Evolutionary conservation across 768 basidiomycete species (phyloP).

Genomic region (Auricularia sp.): DNA sequence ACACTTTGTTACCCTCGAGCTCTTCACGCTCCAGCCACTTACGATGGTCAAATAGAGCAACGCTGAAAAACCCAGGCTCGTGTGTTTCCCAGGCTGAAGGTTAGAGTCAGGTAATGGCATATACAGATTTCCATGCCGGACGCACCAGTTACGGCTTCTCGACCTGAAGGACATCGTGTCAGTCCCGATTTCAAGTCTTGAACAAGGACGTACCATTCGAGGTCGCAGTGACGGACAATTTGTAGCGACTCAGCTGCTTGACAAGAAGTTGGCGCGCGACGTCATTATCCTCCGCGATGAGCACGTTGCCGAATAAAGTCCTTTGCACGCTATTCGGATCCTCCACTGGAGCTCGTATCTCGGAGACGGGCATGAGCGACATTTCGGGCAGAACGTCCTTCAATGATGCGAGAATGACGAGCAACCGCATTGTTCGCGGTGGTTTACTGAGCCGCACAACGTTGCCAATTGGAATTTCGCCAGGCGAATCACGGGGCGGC

Average conservation of each 20-base stretch:
- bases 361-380: slow-evolving; percentile 26
- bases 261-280: slow-evolving; percentile 37
- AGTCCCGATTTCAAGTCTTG: slow-evolving; percentile 5
- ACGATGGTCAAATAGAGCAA: slow-evolving; percentile 71
- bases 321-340: slow-evolving; percentile 38
- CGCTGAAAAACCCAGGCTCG: slow-evolving; percentile 56
- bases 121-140: no score
- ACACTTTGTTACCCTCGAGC: no score
- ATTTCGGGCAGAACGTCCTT: slow-evolving; percentile 43
- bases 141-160: not conserved
- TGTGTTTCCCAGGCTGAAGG: slow-evolving; percentile 54
- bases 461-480: slow-evolving; percentile 12
- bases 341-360: slow-evolving; percentile 34
- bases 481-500: slow-evolving; percentile 21
- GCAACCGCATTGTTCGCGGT: slow-evolving; percentile 46
- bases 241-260: slow-evolving; percentile 53
- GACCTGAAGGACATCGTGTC: not conserved
- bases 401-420: slow-evolving; percentile 50
- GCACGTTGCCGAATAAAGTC: slow-evolving; percentile 53
- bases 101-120: no score
- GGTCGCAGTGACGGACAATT: slow-evolving; percentile 51
- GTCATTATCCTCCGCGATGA: slow-evolving; percentile 57
- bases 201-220: slow-evolving; percentile 61
- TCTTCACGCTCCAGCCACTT: slow-evolving; percentile 14
- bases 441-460: slow-evolving; percentile 65